Conservation (phyloP, 2,329 filamentous ascomycete genomes). For the Diaporthe citriasiana region DNA sequence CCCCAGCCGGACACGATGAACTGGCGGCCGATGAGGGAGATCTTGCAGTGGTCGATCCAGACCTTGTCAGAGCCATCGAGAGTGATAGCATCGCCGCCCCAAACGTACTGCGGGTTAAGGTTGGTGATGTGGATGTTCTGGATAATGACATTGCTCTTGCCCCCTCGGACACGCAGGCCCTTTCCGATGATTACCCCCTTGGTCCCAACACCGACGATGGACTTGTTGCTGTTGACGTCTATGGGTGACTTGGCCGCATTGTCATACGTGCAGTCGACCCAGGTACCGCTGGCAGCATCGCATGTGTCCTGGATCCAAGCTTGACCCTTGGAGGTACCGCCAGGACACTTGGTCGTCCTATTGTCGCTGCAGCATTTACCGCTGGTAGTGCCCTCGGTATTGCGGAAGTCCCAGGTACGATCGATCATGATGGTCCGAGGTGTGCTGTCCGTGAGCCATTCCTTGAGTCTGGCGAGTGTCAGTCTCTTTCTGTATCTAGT, state of each 20-base stretch:
- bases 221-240: constrained; percentile 70
- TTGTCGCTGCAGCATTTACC: constrained; percentile 71
- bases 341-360: constrained; percentile 68
- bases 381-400: constrained; percentile 66
- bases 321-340: constrained; percentile 70
- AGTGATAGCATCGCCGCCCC: constrained; percentile 72
- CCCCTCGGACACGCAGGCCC: constrained; percentile 63
- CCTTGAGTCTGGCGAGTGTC: constrained; percentile 50
- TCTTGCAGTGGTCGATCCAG: constrained; percentile 69
- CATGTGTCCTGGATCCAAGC: constrained; percentile 73
- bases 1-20: constrained; percentile 70
- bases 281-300: constrained; percentile 58
- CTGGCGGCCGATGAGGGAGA: constrained; percentile 70
- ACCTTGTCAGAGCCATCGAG: constrained; percentile 60
- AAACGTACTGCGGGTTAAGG: constrained; percentile 69
- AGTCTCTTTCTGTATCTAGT: neutral
- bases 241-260: constrained; percentile 66
- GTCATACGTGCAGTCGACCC: constrained; percentile 56
- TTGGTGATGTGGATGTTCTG: constrained; percentile 70
- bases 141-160: constrained; percentile 70
- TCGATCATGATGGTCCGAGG: constrained; percentile 71
- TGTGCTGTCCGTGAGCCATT: constrained; percentile 67
- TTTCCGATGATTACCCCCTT: constrained; percentile 70
- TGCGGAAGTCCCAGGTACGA: constrained; percentile 69
- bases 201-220: constrained; percentile 65